Evolutionary conservation across 345 rosid genomes (phyloP).

Genomic region (Melastoma malabathricum): DNA sequence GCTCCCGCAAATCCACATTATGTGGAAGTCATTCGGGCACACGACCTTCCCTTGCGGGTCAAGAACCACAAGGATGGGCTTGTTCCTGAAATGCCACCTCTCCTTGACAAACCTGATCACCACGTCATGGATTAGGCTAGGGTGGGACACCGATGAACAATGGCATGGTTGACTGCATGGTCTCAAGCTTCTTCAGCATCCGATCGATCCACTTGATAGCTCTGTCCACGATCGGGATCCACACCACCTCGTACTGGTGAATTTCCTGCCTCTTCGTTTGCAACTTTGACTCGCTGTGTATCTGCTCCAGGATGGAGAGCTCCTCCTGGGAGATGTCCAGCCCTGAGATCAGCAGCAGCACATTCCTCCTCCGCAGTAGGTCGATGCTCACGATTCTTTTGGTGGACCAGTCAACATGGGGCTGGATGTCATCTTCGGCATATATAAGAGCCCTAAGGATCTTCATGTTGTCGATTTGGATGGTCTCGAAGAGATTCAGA

Average conservation of each 20-base stretch:
- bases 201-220: conserved; percentile 19
- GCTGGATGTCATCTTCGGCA: conserved; percentile 39
- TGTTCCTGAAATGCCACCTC: conserved; percentile 72
- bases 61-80: conserved; percentile 75
- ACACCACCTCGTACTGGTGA: conserved; percentile 66
- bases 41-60: conserved; percentile 73
- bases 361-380: conserved; percentile 67
- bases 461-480: conserved; percentile 84
- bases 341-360: conserved; percentile 61
- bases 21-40: conserved; percentile 75
- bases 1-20: conserved; percentile 98
- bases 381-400: conserved; percentile 66
- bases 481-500: conserved; percentile 28
- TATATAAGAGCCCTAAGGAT: conserved; percentile 65
- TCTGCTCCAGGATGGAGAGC: conserved; percentile 70
- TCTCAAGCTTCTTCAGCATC: conserved; percentile 31
- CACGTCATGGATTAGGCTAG: conserved; percentile 37
- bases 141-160: conserved; percentile 60
- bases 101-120: conserved; percentile 53
- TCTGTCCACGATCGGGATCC: conserved; percentile 71
- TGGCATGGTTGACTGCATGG: conserved; percentile 30
- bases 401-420: conserved; percentile 55
- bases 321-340: conserved; percentile 54
- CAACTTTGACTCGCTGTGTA: conserved; percentile 55
- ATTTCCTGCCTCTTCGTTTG: conserved; percentile 29